A percentile compares a stretch with the other conserved stretches of the same genome.
These are phyloP conservation scores for Atalantia buxifolia DNA, from an alignment of 345 rosid genomes.

Conservation along the genomic window DNA sequence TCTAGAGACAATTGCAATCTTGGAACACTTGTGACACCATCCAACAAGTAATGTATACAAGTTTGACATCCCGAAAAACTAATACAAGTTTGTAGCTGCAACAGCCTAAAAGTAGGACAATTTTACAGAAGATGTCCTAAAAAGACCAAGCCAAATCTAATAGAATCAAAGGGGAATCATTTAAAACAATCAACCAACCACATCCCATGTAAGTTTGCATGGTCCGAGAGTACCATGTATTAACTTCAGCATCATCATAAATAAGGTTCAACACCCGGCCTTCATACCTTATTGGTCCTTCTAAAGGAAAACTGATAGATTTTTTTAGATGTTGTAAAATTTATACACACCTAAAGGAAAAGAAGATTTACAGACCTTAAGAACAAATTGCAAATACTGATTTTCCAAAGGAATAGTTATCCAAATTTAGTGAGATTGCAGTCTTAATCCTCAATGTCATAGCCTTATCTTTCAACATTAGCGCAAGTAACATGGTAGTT, in stretches of 20 bases:
- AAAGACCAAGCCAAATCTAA: neutral
- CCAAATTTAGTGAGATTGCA: neutral
- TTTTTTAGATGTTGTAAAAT: neutral
- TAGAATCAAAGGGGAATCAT: neutral
- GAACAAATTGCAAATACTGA: neutral
- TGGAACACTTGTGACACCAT: neutral
- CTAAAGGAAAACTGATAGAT: neutral
- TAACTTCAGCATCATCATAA: neutral
- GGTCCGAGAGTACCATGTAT: neutral
- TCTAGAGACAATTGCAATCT: neutral
- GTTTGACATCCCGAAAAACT: neutral
- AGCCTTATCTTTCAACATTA: neutral
- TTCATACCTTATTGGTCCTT: neutral
- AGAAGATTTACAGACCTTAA: neutral
- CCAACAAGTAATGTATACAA: neutral
- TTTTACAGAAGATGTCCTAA: neutral
- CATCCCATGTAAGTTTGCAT: neutral
- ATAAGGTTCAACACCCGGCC: neutral
- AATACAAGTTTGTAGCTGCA: neutral
- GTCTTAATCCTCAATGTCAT: neutral
- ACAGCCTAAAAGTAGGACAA: neutral
- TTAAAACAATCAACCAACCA: neutral
- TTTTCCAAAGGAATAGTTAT: neutral
- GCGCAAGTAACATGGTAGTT: neutral
- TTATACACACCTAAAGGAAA: neutral